These are phyloP conservation scores for Salvia rosmarinus DNA, from an alignment of 257 asterid genomes.

Conservation along the genomic window DNA sequence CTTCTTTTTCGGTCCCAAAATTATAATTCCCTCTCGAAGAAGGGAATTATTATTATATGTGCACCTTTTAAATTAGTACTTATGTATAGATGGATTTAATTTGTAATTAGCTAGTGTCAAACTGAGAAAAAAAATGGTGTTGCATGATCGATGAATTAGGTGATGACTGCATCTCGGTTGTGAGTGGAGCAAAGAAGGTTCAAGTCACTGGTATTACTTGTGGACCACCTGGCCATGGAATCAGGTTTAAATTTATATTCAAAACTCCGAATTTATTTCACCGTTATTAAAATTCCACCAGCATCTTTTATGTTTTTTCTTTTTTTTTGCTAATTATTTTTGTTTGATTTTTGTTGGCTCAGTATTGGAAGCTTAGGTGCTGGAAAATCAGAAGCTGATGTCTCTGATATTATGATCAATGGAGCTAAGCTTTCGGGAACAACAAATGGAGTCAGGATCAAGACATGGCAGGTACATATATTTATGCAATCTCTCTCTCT, in stretches of 20 bases:
- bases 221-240: constrained; percentile 98
- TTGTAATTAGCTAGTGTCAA: neutral
- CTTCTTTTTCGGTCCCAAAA: too few species aligned
- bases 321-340: neutral
- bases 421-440: constrained; percentile 72
- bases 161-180: constrained; percentile 88
- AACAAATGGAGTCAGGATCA: constrained; percentile 81
- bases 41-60: too few species aligned
- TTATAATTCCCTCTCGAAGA: too few species aligned
- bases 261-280: neutral
- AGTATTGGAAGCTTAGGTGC: constrained; percentile 86
- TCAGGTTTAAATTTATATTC: constrained; percentile 51
- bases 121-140: neutral
- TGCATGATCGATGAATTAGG: constrained; percentile 51
- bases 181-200: constrained; percentile 58
- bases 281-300: neutral
- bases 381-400: constrained; percentile 58
- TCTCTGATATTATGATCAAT: constrained; percentile 61
- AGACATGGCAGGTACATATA: constrained; percentile 78
- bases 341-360: neutral
- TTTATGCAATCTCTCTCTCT: neutral
- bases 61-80: too few species aligned
- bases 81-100: too few species aligned
- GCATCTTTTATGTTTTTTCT: too few species aligned
- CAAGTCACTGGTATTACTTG: constrained; percentile 54